Conservation (phyloP, 2,329 filamentous ascomycete genomes). For the Ophiostoma tasmaniense region DNA sequence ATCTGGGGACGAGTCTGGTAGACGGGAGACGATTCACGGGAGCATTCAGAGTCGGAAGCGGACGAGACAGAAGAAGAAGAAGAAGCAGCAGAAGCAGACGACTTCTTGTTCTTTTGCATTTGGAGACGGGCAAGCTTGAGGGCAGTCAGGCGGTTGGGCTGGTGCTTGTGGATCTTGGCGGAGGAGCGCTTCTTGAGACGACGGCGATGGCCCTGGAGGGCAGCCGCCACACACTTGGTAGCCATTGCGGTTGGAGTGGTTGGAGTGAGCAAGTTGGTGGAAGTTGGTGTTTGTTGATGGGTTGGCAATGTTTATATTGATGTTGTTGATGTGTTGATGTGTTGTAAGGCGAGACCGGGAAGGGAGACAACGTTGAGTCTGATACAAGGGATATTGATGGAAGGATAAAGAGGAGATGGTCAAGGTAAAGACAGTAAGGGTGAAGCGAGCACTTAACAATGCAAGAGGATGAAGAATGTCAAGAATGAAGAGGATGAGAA, state of each 20-base stretch:
- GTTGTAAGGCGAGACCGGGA: not conserved
- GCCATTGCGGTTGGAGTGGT: constrained; percentile 11
- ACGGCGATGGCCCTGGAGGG: constrained; percentile 13
- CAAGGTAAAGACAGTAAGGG: not conserved
- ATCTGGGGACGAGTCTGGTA: constrained; percentile 2
- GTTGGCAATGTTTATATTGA: not conserved
- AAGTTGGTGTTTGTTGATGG: not conserved
- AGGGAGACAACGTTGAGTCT: not conserved
- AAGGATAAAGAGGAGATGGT: not conserved
- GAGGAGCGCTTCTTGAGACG: constrained; percentile 6
- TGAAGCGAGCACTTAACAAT: not conserved
- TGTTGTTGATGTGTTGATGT: not conserved
- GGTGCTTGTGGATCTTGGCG: not conserved
- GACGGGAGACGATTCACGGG: constrained; percentile 1
- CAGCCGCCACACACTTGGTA: constrained; percentile 12
- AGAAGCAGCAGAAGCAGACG: not conserved
- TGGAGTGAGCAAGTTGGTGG: not conserved
- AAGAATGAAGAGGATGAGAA: constrained; percentile 10
- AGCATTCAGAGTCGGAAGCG: not conserved
- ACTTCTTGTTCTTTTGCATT: not conserved
- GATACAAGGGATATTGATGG: not conserved
- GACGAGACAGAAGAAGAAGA: not conserved
- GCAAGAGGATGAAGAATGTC: constrained; percentile 9
- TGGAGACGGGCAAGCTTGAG: not conserved
- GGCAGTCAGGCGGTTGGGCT: not conserved